Evolutionary conservation across 2,329 filamentous ascomycete species (phyloP).

Genomic region (Colletotrichum liaoningense): DNA sequence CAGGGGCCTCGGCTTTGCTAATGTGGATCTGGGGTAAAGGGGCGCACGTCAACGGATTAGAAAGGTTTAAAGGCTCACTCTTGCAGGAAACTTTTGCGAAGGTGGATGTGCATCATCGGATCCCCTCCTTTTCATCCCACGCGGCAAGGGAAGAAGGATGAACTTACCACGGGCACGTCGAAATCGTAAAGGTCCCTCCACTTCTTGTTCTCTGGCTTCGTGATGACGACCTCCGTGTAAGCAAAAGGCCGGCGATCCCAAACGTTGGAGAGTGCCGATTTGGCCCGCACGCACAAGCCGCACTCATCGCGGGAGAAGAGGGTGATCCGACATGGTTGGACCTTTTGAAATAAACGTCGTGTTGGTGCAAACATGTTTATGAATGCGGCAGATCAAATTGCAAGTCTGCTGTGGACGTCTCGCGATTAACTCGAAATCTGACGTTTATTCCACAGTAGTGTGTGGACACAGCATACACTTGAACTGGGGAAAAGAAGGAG

Average conservation of each 20-base stretch:
- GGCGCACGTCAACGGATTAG: neutral
- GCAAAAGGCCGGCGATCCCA: slow-evolving; percentile 75
- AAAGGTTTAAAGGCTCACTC: neutral
- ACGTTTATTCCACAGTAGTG: neutral
- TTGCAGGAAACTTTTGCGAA: neutral
- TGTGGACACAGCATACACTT: neutral
- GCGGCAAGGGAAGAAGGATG: neutral
- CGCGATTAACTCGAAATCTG: slow-evolving; percentile 2
- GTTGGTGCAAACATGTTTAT: slow-evolving; percentile 61
- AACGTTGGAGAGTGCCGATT: slow-evolving; percentile 74
- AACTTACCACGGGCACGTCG: slow-evolving; percentile 80
- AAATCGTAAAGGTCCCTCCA: slow-evolving; percentile 85
- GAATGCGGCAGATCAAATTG: neutral
- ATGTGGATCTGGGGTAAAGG: slow-evolving; percentile 65
- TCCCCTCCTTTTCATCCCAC: neutral
- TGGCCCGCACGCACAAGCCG: slow-evolving; percentile 76
- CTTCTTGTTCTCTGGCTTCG: slow-evolving; percentile 68
- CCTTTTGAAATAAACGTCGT: slow-evolving; percentile 54
- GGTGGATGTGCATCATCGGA: slow-evolving; percentile 3
- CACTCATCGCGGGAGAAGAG: slow-evolving; percentile 81
- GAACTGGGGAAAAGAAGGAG: neutral
- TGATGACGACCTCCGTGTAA: slow-evolving; percentile 77
- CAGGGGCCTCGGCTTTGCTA: slow-evolving; percentile 63
- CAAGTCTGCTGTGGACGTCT: neutral
- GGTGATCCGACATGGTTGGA: slow-evolving; percentile 71